Evolutionary conservation across 164 flowering plant species (phyloP), one percentile per base, ranked within the genome.

Genomic region (Malania oleifera): DNA sequence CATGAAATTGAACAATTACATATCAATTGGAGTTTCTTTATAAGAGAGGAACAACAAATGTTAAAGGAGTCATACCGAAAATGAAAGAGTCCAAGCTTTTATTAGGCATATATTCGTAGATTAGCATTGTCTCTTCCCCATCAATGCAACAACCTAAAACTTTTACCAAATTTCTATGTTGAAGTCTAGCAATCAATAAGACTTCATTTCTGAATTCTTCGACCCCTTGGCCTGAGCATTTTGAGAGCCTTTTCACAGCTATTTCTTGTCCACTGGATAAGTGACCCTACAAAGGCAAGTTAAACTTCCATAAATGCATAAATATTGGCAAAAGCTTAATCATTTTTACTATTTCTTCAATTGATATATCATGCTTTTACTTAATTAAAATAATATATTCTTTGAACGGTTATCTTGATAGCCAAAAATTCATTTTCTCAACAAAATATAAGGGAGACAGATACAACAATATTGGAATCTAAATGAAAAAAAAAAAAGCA

Each of bases 201-300:
- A 73, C 77, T 66, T 78, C 82, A 51, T 71, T 79, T 35, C 56
- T 71, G 35, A 76, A 73, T 48, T 79, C 80, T 27, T 60, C 61
- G 0, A 28, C 38, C 34, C 82, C 82, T 57, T 78, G 79, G 22
- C 70, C 70, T 2, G 78, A 79, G 28, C 27, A 23, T 25, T 60
- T 63, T 12, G 80, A 67, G 7, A 76, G 53, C 17, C 69, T 74
- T 54, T 79, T 76, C 6, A 76, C 77, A 0, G 78, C 83, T 3
- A 79, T 61, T 24, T 76, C 75, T 15, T 60, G 68, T 24, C 80
- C 83, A 23, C 57, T 26, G 0, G 28, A 7, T 20, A 76, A 38
- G 35, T 24, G 15, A n/a, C 83, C 80, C 80, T 74, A 35, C 2
- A 46, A n/a, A 17, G 19, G 11, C 43, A 39, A 43, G 4, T 4